Conservation (phyloP, 495 filamentous ascomycete genomes). For the Trichoderma reesei region DNA sequence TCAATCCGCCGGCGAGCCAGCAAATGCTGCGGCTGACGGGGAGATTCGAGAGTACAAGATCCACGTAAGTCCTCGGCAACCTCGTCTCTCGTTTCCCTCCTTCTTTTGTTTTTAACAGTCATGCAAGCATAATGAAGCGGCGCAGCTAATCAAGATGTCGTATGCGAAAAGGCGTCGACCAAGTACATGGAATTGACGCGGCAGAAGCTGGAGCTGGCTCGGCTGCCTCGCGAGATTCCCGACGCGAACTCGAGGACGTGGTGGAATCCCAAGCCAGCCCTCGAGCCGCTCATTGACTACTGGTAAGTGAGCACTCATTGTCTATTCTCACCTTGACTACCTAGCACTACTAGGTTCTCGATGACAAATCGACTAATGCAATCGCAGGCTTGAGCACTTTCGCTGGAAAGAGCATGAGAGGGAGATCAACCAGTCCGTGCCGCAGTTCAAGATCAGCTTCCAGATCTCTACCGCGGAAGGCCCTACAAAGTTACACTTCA, state of each 20-base stretch:
- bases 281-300: slow-evolving; percentile 44
- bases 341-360: neutral
- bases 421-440: slow-evolving; percentile 42
- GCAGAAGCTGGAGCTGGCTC: slow-evolving; percentile 45
- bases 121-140: no score
- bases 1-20: slow-evolving; percentile 1
- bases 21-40: slow-evolving; percentile 17
- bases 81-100: neutral
- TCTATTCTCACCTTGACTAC: neutral
- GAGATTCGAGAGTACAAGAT: slow-evolving; percentile 41
- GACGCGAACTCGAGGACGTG: slow-evolving; percentile 32
- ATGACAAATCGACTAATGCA: slow-evolving; percentile 12
- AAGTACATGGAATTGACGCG: slow-evolving; percentile 43
- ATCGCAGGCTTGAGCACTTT: slow-evolving; percentile 47
- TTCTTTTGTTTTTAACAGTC: no score
- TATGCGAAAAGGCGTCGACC: slow-evolving; percentile 31
- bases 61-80: slow-evolving; percentile 27
- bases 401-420: slow-evolving; percentile 50
- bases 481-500: slow-evolving; percentile 39
- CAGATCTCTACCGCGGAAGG: slow-evolving; percentile 22
- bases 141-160: neutral
- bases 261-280: slow-evolving; percentile 36
- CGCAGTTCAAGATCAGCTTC: slow-evolving; percentile 50
- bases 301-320: slow-evolving; percentile 28
- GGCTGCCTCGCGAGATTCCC: slow-evolving; percentile 40